These are phyloP conservation scores for Trichophaea hybrida DNA, from an alignment of 2,329 filamentous ascomycete genomes.

Conservation along the genomic window DNA sequence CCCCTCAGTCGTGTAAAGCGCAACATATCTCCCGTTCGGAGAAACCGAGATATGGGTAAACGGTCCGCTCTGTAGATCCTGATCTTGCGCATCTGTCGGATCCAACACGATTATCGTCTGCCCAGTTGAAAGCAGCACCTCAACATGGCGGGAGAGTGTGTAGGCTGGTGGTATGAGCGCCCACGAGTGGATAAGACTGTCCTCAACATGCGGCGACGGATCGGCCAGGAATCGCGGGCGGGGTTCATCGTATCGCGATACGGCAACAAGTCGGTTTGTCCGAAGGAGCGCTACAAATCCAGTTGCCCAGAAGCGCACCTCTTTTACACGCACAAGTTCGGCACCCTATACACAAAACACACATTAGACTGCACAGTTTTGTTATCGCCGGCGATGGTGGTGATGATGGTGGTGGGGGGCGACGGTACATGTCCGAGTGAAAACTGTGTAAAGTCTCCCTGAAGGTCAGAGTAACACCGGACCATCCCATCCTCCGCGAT, in stretches of 20 bases:
- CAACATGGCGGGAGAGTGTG: conserved; percentile 81
- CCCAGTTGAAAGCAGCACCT: conserved; percentile 73
- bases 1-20: conserved; percentile 71
- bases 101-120: conserved; percentile 79
- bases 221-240: conserved; percentile 67
- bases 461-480: conserved; percentile 77
- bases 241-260: conserved; percentile 83
- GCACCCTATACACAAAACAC: conserved; percentile 41
- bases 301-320: conserved; percentile 80
- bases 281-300: conserved; percentile 87
- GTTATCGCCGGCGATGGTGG: neutral
- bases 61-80: conserved; percentile 77
- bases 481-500: conserved; percentile 83
- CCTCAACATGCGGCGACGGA: conserved; percentile 40
- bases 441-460: conserved; percentile 90
- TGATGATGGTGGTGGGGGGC: neutral
- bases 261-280: conserved; percentile 74
- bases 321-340: conserved; percentile 72
- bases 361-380: neutral
- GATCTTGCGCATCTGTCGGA: conserved; percentile 77
- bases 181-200: conserved; percentile 75
- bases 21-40: conserved; percentile 75
- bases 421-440: conserved; percentile 58
- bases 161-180: conserved; percentile 73
- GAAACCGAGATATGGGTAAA: conserved; percentile 85